Base-by-base conservation (phyloP, 164 flowering plant genomes). In the Vitis rupestris region DNA sequence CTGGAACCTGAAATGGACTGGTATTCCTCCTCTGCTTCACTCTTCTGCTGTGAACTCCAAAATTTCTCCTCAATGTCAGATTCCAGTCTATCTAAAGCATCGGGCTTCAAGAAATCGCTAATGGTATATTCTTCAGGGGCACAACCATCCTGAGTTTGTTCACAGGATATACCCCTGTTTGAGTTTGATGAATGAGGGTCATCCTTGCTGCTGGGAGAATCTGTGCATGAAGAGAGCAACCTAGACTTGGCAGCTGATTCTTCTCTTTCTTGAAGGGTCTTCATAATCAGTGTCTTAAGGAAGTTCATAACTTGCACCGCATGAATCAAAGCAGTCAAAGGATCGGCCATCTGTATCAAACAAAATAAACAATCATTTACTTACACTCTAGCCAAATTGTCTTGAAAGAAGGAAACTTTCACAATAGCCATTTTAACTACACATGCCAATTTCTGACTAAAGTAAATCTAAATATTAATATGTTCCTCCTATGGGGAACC, bases 251-350 rank as follows among this genome's bases (percentile, higher is more conserved):
- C 48, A 37, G 62, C 72, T 57, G 80, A 64, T 72, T 85, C 85
- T 70, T 83, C 85, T 63, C 89, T 82, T 53, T 78, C 83, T 27
- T 72, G 64, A 10, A 87, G 72, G 59, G 72, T 84, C 75, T 76
- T 87, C 19, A 70, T 9, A 27, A 87, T 84, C 54, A 89, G 80
- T 12, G 89, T 87, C 74, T 84, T 88, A 6, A 88, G 87, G 49
- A 88, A 79, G 79, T 88, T 88, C 93, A 88, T 88, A 1, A 88
- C 93, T 84, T 87, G 93, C 49, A 89, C 93, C 30, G 93, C 91
- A 69, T 89, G 89, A 64, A 89, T 87, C 74, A 89, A 56, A 60
- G 93, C 93, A 50, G 88, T 89, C 72, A 89, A 76, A 59, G 93
- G 89, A 78, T 89, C 93, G 6, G 87, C 88, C 93, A 89, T 89